Conservation (phyloP, 2,329 filamentous ascomycete genomes). For the Xylariaceae sp. region DNA sequence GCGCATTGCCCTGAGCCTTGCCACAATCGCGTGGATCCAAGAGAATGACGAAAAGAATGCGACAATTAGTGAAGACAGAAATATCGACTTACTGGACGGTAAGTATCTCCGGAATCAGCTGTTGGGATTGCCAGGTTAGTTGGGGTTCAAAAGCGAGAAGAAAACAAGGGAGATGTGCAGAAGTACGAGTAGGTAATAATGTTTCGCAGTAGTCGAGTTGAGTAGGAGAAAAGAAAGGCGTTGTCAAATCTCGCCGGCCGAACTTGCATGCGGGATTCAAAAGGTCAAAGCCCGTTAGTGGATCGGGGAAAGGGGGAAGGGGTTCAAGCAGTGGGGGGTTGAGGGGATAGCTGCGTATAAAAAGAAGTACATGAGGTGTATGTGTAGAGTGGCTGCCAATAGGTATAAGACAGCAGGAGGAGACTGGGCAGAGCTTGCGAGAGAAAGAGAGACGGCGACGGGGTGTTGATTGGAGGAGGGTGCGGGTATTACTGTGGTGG, state of each 20-base stretch:
- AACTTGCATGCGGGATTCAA: slow-evolving; percentile 33
- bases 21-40: slow-evolving; percentile 3
- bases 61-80: neutral
- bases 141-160: slow-evolving; percentile 20
- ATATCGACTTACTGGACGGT: slow-evolving; percentile 46
- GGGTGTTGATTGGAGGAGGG: slow-evolving; percentile 26
- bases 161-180: slow-evolving; percentile 20
- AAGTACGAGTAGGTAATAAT: slow-evolving; percentile 7
- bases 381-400: slow-evolving; percentile 18
- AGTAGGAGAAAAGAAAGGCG: slow-evolving; percentile 16
- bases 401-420: slow-evolving; percentile 26
- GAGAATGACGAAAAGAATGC: neutral
- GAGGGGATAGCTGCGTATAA: slow-evolving; percentile 28
- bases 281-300: slow-evolving; percentile 39
- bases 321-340: slow-evolving; percentile 39
- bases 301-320: slow-evolving; percentile 42
- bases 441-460: slow-evolving; percentile 12
- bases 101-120: slow-evolving; percentile 58
- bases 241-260: slow-evolving; percentile 29
- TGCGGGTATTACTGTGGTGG: slow-evolving; percentile 27
- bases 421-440: slow-evolving; percentile 28
- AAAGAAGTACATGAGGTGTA: slow-evolving; percentile 23
- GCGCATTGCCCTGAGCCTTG: neutral
- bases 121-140: slow-evolving; percentile 40
- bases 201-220: slow-evolving; percentile 4